Evolutionary conservation across 2,329 filamentous ascomycete species (phyloP).

Genomic region (Penicillium digitatum): DNA sequence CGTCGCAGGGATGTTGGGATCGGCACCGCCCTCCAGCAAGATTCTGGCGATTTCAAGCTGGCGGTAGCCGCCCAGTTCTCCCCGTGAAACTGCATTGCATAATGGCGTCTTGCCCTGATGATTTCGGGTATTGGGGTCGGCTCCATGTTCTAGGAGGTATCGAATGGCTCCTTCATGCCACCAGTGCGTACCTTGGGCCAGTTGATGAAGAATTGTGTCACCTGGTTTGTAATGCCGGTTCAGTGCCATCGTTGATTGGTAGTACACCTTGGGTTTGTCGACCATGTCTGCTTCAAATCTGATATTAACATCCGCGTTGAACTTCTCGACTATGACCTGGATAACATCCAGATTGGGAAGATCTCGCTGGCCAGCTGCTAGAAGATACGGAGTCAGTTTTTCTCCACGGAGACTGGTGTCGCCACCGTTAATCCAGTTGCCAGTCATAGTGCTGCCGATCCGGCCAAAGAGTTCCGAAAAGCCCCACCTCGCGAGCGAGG

Average conservation of each 20-base stretch:
- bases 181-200: conserved; percentile 20
- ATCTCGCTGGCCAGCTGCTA: conserved; percentile 10
- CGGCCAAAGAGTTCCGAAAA: conserved; percentile 15
- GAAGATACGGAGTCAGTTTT: conserved; percentile 11
- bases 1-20: conserved; percentile 15
- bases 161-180: conserved; percentile 17
- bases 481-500: conserved; percentile 17
- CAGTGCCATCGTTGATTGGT: conserved; percentile 6
- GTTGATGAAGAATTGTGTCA: conserved; percentile 17
- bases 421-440: conserved; percentile 19
- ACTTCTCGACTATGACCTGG: conserved; percentile 16
- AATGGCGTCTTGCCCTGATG: conserved; percentile 8
- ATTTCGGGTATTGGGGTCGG: conserved; percentile 14
- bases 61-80: conserved; percentile 9
- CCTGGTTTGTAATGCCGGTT: conserved; percentile 10
- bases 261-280: conserved; percentile 8
- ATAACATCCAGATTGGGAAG: conserved; percentile 20
- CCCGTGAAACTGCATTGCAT: conserved; percentile 3
- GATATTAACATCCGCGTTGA: conserved; percentile 18
- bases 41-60: conserved; percentile 11
- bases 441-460: conserved; percentile 5
- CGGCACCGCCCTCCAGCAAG: conserved; percentile 16
- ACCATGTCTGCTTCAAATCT: conserved; percentile 3
- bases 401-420: background rate
- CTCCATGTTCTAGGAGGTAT: conserved; percentile 18